Evolutionary conservation across 768 basidiomycete species (phyloP).

Genomic region (Lyophyllum decastes): DNA sequence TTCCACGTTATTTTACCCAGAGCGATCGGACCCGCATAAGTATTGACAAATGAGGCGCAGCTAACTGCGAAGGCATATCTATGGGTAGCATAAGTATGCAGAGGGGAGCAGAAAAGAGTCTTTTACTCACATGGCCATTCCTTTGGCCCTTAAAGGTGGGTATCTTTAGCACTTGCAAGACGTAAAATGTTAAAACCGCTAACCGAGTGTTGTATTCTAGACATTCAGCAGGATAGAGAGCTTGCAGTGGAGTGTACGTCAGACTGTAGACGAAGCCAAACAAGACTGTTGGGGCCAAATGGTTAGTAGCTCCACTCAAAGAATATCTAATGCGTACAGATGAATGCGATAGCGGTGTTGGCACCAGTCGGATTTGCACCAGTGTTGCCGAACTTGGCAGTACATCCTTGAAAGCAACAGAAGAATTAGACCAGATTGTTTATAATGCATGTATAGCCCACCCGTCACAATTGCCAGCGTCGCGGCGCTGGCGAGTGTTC

Average conservation of each 20-base stretch:
- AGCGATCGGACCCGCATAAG: slow-evolving; percentile 47
- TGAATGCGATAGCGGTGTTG: slow-evolving; percentile 46
- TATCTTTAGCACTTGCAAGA: background rate
- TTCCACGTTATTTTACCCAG: slow-evolving; percentile 35
- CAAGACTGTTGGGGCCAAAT: slow-evolving; percentile 38
- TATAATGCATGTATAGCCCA: background rate
- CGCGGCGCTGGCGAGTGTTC: slow-evolving; percentile 39
- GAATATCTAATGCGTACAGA: slow-evolving; percentile 32
- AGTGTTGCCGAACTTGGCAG: slow-evolving; percentile 38
- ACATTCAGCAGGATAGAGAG: slow-evolving; percentile 56
- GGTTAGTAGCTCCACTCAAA: background rate
- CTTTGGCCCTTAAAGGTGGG: slow-evolving; percentile 45
- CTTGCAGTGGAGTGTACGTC: slow-evolving; percentile 62
- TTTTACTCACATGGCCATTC: slow-evolving; percentile 54
- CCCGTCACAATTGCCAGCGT: slow-evolving; percentile 44
- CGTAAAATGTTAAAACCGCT: background rate
- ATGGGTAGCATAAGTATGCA: background rate
- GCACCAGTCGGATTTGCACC: slow-evolving; percentile 39
- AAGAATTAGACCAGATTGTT: background rate
- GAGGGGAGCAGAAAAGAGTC: slow-evolving; percentile 10
- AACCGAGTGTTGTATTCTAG: slow-evolving; percentile 54
- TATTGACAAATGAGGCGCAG: slow-evolving; percentile 48
- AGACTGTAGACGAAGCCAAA: slow-evolving; percentile 57
- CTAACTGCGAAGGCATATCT: slow-evolving; percentile 46
- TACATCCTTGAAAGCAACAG: slow-evolving; percentile 28